phyloP scores from a whole-genome alignment of 345 rosid genomes.

The Salix koriyanagi region DNA sequence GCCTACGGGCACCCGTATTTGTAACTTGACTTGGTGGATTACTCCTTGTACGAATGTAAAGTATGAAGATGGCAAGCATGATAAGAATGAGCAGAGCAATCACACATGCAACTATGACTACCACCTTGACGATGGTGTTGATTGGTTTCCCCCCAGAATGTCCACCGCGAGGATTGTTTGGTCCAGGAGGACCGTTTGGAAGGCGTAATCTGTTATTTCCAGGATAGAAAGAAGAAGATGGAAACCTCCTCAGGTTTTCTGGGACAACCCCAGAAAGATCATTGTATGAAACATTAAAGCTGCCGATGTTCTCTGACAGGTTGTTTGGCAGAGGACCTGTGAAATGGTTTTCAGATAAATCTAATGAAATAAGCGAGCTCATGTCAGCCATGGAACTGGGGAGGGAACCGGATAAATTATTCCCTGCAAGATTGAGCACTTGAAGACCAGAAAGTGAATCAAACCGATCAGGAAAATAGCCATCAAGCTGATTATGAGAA shows the following conservation, averaged over 20 bases:
- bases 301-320: slow-evolving; percentile 50
- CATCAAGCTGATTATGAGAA: slow-evolving; percentile 67
- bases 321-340: slow-evolving; percentile 74
- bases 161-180: slow-evolving; percentile 35
- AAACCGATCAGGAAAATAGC: slow-evolving; percentile 65
- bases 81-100: slow-evolving; percentile 63
- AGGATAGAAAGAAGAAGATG: slow-evolving; percentile 75
- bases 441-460: slow-evolving; percentile 64
- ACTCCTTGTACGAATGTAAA: slow-evolving; percentile 55
- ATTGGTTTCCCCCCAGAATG: slow-evolving; percentile 47
- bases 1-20: slow-evolving; percentile 42
- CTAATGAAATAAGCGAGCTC: slow-evolving; percentile 58
- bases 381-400: slow-evolving; percentile 72
- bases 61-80: slow-evolving; percentile 66
- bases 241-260: slow-evolving; percentile 70
- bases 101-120: slow-evolving; percentile 68
- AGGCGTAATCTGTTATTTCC: slow-evolving; percentile 61
- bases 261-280: slow-evolving; percentile 90
- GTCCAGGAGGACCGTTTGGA: slow-evolving; percentile 49
- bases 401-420: slow-evolving; percentile 78
- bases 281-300: slow-evolving; percentile 75
- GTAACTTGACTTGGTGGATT: slow-evolving; percentile 40
- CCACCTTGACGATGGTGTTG: slow-evolving; percentile 53
- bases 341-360: slow-evolving; percentile 74
- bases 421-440: slow-evolving; percentile 69